phyloP scores from a whole-genome alignment of 345 rosid species.

The Salix dunnii region DNA sequence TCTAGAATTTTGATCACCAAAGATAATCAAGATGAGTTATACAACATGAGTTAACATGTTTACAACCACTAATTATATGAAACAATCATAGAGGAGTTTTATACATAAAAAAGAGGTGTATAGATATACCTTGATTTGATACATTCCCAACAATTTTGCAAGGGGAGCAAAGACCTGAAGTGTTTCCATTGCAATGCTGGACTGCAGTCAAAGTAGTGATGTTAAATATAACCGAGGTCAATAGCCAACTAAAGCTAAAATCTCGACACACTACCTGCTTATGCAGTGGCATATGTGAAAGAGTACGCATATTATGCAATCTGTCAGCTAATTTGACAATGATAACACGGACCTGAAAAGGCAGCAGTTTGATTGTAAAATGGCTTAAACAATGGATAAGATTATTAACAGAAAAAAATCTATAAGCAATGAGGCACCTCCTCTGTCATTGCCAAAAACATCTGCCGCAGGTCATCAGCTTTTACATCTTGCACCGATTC shows the following conservation, averaged over 20 bases:
- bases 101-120: neutral
- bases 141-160: constrained; percentile 96
- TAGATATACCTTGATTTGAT: constrained; percentile 77
- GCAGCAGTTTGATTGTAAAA: constrained; percentile 15
- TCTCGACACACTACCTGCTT: constrained; percentile 68
- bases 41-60: neutral
- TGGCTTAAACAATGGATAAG: constrained; percentile 13
- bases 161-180: constrained; percentile 96
- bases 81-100: constrained; percentile 2
- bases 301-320: constrained; percentile 97
- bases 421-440: constrained; percentile 48
- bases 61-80: neutral
- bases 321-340: constrained; percentile 98
- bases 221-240: constrained; percentile 16
- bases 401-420: constrained; percentile 1
- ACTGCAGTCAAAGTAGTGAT: constrained; percentile 47
- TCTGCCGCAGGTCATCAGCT: constrained; percentile 98
- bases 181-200: constrained; percentile 94
- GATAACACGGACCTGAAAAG: constrained; percentile 88
- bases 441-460: constrained; percentile 97
- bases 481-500: constrained; percentile 87
- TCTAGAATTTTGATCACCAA: neutral
- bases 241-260: constrained; percentile 1
- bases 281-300: constrained; percentile 86
- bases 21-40: neutral